Base-by-base conservation (phyloP, 176 grass and related monocot genomes). In the Bonia amplexicaulis region DNA sequence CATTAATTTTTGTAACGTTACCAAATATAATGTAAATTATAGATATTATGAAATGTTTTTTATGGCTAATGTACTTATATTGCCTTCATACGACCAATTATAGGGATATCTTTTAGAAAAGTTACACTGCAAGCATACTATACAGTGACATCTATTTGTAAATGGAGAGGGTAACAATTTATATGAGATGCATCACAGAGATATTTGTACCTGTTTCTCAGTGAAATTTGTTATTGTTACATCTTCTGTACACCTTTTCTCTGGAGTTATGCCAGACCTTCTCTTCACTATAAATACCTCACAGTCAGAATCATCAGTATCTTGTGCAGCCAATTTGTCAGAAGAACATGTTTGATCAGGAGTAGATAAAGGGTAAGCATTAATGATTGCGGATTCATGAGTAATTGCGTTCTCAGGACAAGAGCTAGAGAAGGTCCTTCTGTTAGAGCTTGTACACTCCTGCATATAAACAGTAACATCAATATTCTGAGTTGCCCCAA, bases 211-310 rank as follows among this genome's bases (percentile, higher is more conserved):
- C 96, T 98, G 91, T 65, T 93, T 89, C 76, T 87, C 76, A 85
- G 85, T 85, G 90, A 87, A 83, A 60, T 66, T 51, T 59, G 27
- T 48, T 62, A 69, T 51, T 49, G 67, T 90, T 85, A 74, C 13
- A 44, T 84, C 80, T 87, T 90, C 80, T 62, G 52, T 55, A 74
- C n/a, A 5, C 46, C 55, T 82, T 79, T 82, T 84, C 72, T 88
- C 83, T 14, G 46, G 71, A 76, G 51, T 44, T 67, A 88, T 84
- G 39, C 59, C 66, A 86, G 96, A 89, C 48, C 96, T 88, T 86
- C 96, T 87, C 79, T 95, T 98, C 78, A 98, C 87, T 81, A 85
- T 92, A 77, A 98, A 98, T 85, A 92, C 79, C 77, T 92, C 96
- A 66, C 44, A 89, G 59, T 98, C 96, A 83, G 91, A 98, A 88